phyloP scores from a whole-genome alignment of 768 basidiomycete genomes.

The Mrakia frigida region DNA sequence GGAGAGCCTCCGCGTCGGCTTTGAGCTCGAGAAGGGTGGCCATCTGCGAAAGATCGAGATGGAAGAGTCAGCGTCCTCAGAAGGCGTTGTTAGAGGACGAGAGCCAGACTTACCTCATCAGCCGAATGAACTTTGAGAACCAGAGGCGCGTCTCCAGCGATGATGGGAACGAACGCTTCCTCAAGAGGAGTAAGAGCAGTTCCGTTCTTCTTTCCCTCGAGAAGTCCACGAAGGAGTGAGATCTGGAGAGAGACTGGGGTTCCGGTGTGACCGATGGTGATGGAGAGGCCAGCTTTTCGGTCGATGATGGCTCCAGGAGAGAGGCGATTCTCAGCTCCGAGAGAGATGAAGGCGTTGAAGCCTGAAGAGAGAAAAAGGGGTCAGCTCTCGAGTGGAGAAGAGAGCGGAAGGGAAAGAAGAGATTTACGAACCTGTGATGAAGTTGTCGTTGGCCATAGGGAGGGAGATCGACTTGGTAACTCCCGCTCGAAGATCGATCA shows the following conservation, averaged over 20 bases:
- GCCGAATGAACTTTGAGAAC: constrained; percentile 16
- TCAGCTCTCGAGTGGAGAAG: no score
- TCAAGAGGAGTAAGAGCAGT: background rate
- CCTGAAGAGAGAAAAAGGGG: background rate
- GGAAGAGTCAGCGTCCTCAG: background rate
- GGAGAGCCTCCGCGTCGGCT: constrained; percentile 4
- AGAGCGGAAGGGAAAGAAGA: no score
- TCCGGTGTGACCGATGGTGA: constrained; percentile 25
- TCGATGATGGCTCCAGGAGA: constrained; percentile 43
- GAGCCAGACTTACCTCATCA: background rate
- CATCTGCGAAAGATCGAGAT: background rate
- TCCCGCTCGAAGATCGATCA: constrained; percentile 63
- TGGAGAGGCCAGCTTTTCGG: constrained; percentile 57
- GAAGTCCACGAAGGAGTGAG: constrained; percentile 50
- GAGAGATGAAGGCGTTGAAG: constrained; percentile 56
- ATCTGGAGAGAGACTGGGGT: constrained; percentile 21
- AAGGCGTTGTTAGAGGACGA: background rate
- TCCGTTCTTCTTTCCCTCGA: constrained; percentile 36
- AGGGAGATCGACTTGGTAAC: constrained; percentile 61
- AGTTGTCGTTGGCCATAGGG: constrained; percentile 5
- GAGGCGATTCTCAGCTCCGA: background rate
- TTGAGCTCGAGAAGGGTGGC: constrained; percentile 24
- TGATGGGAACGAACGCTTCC: background rate
- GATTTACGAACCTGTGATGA: background rate
- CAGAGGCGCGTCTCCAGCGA: background rate